These are phyloP conservation scores for Aureobasidium sp. DNA, from an alignment of 2,329 filamentous ascomycete genomes.

Conservation along the genomic window DNA sequence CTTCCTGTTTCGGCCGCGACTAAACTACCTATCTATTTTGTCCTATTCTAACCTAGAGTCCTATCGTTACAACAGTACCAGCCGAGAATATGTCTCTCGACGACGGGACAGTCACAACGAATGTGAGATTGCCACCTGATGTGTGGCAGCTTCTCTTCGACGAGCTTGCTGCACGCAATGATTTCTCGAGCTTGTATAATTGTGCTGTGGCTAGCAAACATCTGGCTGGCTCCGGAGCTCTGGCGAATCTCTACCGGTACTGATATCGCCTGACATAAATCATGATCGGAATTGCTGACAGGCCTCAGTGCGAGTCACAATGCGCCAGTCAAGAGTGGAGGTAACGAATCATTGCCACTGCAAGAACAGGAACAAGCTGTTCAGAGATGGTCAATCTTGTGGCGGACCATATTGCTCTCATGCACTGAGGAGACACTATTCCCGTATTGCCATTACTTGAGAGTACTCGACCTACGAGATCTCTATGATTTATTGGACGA, in stretches of 20 bases:
- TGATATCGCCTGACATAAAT: conserved; percentile 15
- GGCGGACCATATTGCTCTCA: conserved; percentile 62
- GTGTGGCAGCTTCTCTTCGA: conserved; percentile 55
- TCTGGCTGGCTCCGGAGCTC: conserved; percentile 50
- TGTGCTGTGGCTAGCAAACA: conserved; percentile 50
- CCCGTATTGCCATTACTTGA: conserved; percentile 64
- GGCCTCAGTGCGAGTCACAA: conserved; percentile 36
- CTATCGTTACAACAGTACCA: neutral
- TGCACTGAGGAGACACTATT: conserved; percentile 53
- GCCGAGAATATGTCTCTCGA: neutral
- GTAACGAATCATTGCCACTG: conserved; percentile 34
- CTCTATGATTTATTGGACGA: conserved; percentile 54
- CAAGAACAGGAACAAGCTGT: conserved; percentile 42
- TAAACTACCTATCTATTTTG: neutral
- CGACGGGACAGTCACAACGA: neutral
- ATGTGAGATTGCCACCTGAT: conserved; percentile 45
- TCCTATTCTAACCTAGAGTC: neutral
- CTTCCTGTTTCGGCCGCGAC: neutral
- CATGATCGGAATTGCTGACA: neutral
- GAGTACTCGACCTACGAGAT: conserved; percentile 56
- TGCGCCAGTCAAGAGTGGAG: conserved; percentile 39
- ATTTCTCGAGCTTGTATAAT: conserved; percentile 55
- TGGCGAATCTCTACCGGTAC: conserved; percentile 59
- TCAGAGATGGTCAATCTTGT: conserved; percentile 56
- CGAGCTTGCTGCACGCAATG: conserved; percentile 48